Evolutionary conservation across 805 yeast genomes (phyloP).

Genomic region (Pichia sporocuriosa): DNA sequence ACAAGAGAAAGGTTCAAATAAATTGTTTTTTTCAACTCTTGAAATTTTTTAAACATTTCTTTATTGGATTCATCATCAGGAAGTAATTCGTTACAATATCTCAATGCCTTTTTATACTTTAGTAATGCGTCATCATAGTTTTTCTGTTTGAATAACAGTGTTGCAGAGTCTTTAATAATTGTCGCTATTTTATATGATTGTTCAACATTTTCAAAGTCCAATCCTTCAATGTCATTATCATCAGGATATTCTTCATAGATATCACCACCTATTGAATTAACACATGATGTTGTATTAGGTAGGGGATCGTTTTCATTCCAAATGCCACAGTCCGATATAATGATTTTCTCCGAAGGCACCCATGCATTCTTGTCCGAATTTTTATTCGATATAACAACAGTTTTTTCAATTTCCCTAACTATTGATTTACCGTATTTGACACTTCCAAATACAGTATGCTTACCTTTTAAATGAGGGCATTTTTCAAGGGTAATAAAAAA

Average conservation of each 20-base stretch:
- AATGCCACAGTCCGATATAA: slow-evolving; percentile 52
- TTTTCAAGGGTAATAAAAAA: slow-evolving; percentile 67
- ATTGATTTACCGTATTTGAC: slow-evolving; percentile 65
- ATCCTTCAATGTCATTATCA: slow-evolving; percentile 54
- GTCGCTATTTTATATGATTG: slow-evolving; percentile 44
- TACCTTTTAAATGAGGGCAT: slow-evolving; percentile 67
- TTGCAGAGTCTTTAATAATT: slow-evolving; percentile 63
- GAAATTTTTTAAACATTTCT: slow-evolving; percentile 42
- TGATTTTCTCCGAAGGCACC: slow-evolving; percentile 37
- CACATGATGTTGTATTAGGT: slow-evolving; percentile 60
- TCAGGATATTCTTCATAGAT: slow-evolving; percentile 72
- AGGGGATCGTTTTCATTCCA: slow-evolving; percentile 49
- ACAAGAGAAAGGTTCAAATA: slow-evolving; percentile 56
- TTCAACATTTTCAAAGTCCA: slow-evolving; percentile 40
- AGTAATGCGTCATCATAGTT: slow-evolving; percentile 45
- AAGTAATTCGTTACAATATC: slow-evolving; percentile 64
- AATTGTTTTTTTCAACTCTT: slow-evolving; percentile 41
- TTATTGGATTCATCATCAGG: slow-evolving; percentile 65
- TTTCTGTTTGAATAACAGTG: slow-evolving; percentile 48
- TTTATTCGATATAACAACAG: slow-evolving; percentile 36
- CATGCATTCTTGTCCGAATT: slow-evolving; percentile 16
- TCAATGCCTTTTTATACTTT: slow-evolving; percentile 59
- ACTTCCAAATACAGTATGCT: slow-evolving; percentile 71
- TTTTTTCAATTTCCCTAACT: slow-evolving; percentile 56
- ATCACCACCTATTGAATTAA: slow-evolving; percentile 59